Evolutionary conservation across 139 green algal species (phyloP).

Genomic region (Klebsormidium nitens): DNA sequence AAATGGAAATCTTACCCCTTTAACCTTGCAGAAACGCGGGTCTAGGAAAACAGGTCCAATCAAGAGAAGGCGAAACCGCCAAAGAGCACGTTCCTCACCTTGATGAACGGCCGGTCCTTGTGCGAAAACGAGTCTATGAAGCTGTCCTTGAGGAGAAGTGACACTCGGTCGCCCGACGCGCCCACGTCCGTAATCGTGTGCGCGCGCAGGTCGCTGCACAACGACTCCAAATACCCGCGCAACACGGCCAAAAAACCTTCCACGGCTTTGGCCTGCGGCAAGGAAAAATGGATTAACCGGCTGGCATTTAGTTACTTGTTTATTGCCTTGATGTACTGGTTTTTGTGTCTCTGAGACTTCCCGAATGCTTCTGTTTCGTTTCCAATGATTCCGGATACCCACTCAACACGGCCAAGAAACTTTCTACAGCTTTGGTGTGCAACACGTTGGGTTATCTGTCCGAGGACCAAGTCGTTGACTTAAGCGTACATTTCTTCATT

Average conservation of each 20-base stretch:
- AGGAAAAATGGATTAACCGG: no score
- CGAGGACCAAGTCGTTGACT: no score
- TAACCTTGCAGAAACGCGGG: neutral
- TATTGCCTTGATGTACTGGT: no score
- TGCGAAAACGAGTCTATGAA: conserved; percentile 61
- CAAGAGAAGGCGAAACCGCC: neutral
- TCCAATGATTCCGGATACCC: no score
- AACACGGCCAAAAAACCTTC: conserved; percentile 13
- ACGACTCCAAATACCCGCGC: conserved; percentile 45
- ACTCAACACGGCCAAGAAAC: no score
- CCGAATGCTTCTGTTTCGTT: no score
- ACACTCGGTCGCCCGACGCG: conserved; percentile 38
- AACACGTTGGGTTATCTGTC: no score
- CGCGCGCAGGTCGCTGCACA: conserved; percentile 61
- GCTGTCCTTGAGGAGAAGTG: conserved; percentile 63
- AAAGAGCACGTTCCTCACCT: conserved; percentile 5
- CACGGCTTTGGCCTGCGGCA: conserved; percentile 39
- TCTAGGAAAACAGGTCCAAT: neutral
- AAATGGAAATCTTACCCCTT: neutral
- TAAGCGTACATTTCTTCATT: no score
- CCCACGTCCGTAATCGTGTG: conserved; percentile 83
- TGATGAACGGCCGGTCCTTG: conserved; percentile 64
- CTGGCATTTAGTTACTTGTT: no score
- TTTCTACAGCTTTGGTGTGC: no score
- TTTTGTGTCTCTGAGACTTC: no score